Conservation (phyloP, 768 basidiomycete genomes). For the Naganishia antarctica region DNA sequence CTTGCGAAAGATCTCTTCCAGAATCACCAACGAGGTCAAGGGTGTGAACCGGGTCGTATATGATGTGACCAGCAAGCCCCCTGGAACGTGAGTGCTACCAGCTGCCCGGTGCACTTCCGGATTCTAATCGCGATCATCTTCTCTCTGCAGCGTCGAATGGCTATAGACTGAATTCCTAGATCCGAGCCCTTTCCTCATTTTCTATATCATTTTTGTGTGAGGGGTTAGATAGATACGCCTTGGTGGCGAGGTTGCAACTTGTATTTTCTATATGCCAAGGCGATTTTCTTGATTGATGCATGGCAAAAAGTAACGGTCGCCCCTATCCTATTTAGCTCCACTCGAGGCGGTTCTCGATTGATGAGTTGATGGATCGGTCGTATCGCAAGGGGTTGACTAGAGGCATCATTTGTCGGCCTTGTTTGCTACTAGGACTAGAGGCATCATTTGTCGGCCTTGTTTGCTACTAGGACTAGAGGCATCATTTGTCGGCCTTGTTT, state of each 20-base stretch:
- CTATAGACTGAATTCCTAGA: slow-evolving; percentile 28
- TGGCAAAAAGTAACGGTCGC: neutral
- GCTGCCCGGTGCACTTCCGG: neutral
- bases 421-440: no score
- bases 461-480: no score
- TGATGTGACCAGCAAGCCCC: slow-evolving; percentile 95
- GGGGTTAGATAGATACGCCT: slow-evolving; percentile 13
- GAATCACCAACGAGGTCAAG: slow-evolving; percentile 90
- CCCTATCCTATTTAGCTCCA: no score
- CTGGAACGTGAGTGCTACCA: slow-evolving; percentile 56
- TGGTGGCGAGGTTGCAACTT: neutral
- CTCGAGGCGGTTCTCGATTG: no score
- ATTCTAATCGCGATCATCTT: neutral
- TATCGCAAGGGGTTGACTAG: no score
- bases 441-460: no score
- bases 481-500: no score
- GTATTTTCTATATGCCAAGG: no score
- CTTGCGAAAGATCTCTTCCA: slow-evolving; percentile 81
- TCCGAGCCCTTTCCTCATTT: neutral
- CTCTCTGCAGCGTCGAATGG: slow-evolving; percentile 34
- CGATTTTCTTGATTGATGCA: no score
- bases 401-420: no score
- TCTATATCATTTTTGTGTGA: slow-evolving; percentile 17
- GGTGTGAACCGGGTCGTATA: slow-evolving; percentile 91
- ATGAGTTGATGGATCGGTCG: no score